Base-by-base conservation (phyloP, 2,329 filamentous ascomycete genomes). In the Ophidiomyces ophidiicola region DNA sequence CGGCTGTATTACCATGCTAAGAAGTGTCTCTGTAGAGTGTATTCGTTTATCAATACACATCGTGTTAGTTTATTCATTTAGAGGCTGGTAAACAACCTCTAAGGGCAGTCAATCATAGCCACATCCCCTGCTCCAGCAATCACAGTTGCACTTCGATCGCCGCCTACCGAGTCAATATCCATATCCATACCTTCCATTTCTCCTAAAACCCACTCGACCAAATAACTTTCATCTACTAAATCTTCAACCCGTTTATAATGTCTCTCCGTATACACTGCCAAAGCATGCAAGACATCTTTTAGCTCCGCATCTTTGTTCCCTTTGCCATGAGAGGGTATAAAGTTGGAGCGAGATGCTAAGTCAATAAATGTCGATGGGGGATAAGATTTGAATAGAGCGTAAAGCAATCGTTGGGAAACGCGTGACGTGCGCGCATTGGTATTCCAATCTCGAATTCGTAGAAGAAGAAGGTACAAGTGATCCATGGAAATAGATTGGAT, bases 391-490 rank as follows among this genome's bases (percentile, higher is more conserved):
- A 94, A 76, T 5, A 98, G 56, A 1, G 82, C 76, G 66, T 78
- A 81, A 5, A 98, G 64, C 10, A 98, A 79, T 23, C 80, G 76
- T 61, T 98, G 90, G 1, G 90, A 82, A 1, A 96, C 77, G 4
- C 78, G 73, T 1, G 86, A 80, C 3, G 85, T 93, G 45, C 84
- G 74, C 0, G 85, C 86, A 51, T 96, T 96, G 3, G 90, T 93
- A 57, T 98, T 98, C 90, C 90, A 98, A 62, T 98, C 90, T 32
- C 92, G 74, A 31, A 94, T 63, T 43, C 90, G 72, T 25, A 88
- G 68, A 0, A 98, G 71, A 10, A 98, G 71, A 5, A 76, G 69
- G 61, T 84, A 92, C 10, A 98, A 72, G 57, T 96, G 88, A 50
- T 88, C 81, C 50, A 90, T 80, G 3, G 80, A 80, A 4, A 98